A percentile compares a stretch with the other conserved stretches of the same genome.
Evolutionary conservation across 768 basidiomycete genomes (phyloP).

Genomic region (Trametes cinnabarina): DNA sequence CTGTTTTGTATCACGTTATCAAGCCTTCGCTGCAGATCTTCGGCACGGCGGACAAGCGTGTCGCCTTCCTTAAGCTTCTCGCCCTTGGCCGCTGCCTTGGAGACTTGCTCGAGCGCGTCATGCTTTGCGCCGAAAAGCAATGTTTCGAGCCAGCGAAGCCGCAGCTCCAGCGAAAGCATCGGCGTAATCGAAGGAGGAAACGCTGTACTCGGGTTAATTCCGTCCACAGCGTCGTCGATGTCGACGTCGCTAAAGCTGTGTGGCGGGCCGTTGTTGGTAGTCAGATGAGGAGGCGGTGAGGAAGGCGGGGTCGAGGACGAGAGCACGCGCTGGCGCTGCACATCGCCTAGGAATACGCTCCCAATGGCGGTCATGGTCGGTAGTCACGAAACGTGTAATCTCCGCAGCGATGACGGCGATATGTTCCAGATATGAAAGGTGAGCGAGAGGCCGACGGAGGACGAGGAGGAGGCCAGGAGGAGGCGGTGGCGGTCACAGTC

Average conservation of each 20-base stretch:
- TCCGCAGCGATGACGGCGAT: neutral
- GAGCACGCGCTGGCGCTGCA: constrained; percentile 61
- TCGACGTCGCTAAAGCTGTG: constrained; percentile 19
- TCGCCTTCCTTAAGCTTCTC: constrained; percentile 47
- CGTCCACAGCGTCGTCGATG: constrained; percentile 16
- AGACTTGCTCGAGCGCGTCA: constrained; percentile 40
- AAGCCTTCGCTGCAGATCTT: constrained; percentile 58
- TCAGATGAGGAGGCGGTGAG: constrained; percentile 37
- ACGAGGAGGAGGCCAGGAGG: neutral
- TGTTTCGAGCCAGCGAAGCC: constrained; percentile 79
- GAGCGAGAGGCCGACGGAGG: neutral
- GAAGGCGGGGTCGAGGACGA: constrained; percentile 52
- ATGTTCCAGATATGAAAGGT: no score
- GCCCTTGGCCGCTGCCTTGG: constrained; percentile 26
- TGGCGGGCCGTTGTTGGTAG: constrained; percentile 11
- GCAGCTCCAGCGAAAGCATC: constrained; percentile 65
- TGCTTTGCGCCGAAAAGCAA: constrained; percentile 64
- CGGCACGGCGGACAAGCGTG: constrained; percentile 56
- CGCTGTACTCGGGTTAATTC: constrained; percentile 14
- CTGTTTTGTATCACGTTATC: constrained; percentile 60
- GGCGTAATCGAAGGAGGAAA: constrained; percentile 52
- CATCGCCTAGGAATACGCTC: constrained; percentile 80
- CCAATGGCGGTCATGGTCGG: constrained; percentile 55
- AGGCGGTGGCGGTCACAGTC: neutral
- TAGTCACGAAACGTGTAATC: neutral